Base-by-base conservation (phyloP, 2,329 filamentous ascomycete genomes). In the Calycina herbarum region DNA sequence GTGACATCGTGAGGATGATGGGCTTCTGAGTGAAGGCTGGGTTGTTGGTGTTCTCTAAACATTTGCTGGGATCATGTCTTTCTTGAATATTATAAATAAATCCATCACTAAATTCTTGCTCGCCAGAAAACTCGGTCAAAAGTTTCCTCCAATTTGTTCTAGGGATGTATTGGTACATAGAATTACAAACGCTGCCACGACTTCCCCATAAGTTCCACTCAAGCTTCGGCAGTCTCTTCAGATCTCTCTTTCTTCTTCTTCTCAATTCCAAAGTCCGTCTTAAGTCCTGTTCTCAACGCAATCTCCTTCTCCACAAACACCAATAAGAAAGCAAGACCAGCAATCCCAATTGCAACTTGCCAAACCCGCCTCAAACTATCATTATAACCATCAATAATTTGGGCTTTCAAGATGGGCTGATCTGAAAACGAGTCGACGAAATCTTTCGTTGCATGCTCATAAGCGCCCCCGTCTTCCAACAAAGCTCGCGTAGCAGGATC, bases 1-100 rank as follows among this genome's bases (percentile, higher is more conserved):
- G 69, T 70, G 8, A 69, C 48, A 8, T 58, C 66, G 4, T 56
- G 57, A 29, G 66, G 68, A 27, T 20, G 42, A 4, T 20, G 5
- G 17, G 5, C 8, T n/a, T 48, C 3, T 10, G n/a, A 20, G 42
- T 20, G 7, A 11, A 11, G 35, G 35, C 13, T 1, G 10, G 10
- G 13, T 13, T 5, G 4, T 1, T 38, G 35, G 13, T 13, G 35
- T 38, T 38, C 35, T 38, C 10, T 38, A 38, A 38, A 4, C 10
- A 2, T n/a, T n/a, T n/a, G n/a, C n/a, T n/a, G n/a, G n/a, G n/a
- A n/a, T n/a, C n/a, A n/a, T n/a, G n/a, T n/a, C n/a, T n/a, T n/a
- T n/a, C n/a, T n/a, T n/a, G n/a, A n/a, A n/a, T n/a, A n/a, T n/a
- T n/a, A n/a, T n/a, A n/a, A n/a, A n/a, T n/a, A n/a, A n/a, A n/a